Conservation (phyloP, 257 asterid species). For the Rhazya stricta region DNA sequence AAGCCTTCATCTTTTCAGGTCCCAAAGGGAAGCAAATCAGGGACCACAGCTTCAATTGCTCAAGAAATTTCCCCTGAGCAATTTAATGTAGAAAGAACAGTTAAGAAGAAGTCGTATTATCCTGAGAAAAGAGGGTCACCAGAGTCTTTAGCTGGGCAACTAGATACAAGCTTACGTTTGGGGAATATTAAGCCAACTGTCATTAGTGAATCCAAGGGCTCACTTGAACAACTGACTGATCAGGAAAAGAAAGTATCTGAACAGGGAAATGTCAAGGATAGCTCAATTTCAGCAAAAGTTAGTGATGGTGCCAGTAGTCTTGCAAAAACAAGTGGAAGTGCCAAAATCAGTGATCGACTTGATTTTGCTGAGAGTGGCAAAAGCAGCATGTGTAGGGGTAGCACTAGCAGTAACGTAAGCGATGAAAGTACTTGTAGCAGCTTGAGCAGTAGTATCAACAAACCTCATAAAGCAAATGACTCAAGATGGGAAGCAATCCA, state of each 20-base stretch:
- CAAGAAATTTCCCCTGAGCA: constrained; percentile 17
- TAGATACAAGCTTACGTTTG: constrained; percentile 26
- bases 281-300: constrained; percentile 37
- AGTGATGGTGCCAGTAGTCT: constrained; percentile 47
- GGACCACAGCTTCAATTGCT: constrained; percentile 25
- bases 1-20: constrained; percentile 39
- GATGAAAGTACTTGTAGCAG: constrained; percentile 70
- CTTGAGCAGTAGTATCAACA: constrained; percentile 55
- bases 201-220: constrained; percentile 23
- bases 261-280: constrained; percentile 34
- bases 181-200: constrained; percentile 22
- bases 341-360: constrained; percentile 44
- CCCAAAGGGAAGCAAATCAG: constrained; percentile 34
- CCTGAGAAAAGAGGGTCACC: constrained; percentile 17
- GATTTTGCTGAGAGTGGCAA: constrained; percentile 57
- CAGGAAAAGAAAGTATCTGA: constrained; percentile 42
- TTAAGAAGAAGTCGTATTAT: constrained; percentile 14
- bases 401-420: constrained; percentile 61
- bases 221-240: constrained; percentile 27
- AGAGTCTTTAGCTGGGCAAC: constrained; percentile 15
- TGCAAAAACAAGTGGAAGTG: constrained; percentile 53
- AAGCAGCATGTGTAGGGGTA: constrained; percentile 68
- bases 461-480: constrained; percentile 76
- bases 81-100: constrained; percentile 18
- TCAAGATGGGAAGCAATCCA: constrained; percentile 68